phyloP scores from a whole-genome alignment of 192 early-diverging fungal genomes.

The Entomortierella lignicola region DNA sequence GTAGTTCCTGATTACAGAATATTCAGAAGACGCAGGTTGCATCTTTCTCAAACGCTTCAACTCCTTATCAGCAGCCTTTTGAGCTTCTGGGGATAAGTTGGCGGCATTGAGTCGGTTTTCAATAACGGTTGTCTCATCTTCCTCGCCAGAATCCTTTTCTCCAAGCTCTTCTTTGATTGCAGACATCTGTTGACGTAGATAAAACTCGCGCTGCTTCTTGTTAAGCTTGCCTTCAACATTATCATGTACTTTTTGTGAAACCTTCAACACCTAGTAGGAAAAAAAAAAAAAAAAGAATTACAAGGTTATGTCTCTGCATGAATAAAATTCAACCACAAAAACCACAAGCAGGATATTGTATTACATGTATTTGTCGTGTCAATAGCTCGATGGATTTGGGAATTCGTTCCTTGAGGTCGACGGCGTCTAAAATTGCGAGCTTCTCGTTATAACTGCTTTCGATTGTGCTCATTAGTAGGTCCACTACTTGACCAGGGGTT shows the following conservation, averaged over 20 bases:
- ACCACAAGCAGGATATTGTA: no score
- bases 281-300: neutral
- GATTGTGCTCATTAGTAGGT: slow-evolving; percentile 78
- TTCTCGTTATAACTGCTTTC: slow-evolving; percentile 79
- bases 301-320: no score
- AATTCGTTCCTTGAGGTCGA: slow-evolving; percentile 69
- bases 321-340: no score
- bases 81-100: slow-evolving; percentile 68
- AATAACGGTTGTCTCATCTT: slow-evolving; percentile 74
- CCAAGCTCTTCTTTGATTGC: slow-evolving; percentile 87
- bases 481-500: slow-evolving; percentile 68
- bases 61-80: slow-evolving; percentile 71
- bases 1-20: slow-evolving; percentile 82
- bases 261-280: slow-evolving; percentile 68
- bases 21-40: slow-evolving; percentile 80
- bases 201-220: slow-evolving; percentile 85
- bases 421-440: slow-evolving; percentile 66
- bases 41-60: slow-evolving; percentile 76
- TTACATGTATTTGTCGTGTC: slow-evolving; percentile 75
- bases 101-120: slow-evolving; percentile 65
- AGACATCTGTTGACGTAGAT: slow-evolving; percentile 84
- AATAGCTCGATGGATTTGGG: slow-evolving; percentile 68
- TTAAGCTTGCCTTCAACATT: slow-evolving; percentile 79
- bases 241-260: slow-evolving; percentile 78
- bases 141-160: slow-evolving; percentile 71